Base-by-base conservation (phyloP, 495 filamentous ascomycete genomes). In the Chaetomium tenue region DNA sequence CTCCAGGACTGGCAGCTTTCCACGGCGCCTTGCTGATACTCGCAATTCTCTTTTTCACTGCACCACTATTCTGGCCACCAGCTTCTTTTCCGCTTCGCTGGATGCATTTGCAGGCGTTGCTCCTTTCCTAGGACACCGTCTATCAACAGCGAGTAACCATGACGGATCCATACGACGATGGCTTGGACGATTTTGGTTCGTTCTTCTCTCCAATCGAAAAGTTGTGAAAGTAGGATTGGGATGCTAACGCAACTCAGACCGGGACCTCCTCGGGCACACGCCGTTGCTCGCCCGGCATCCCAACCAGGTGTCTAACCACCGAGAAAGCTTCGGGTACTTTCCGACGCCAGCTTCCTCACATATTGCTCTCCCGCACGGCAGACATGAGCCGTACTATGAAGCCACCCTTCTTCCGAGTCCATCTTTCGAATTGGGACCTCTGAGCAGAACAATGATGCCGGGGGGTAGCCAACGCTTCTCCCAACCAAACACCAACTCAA, bases 151-250 rank as follows among this genome's bases (percentile, higher is more conserved):
- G 12, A 15, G 2, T 7, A 22, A 12, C 25, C 50, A 65, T 65
- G 63, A 57, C 25, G 18, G 23, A 26, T 47, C 37, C 25, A 0
- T 60, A 58, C 54, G 63, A 67, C 20, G 50, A 60, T 28, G 70
- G 62, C 0, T 59, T 75, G 9, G 76, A 78, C 44, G 70, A 77
- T 50, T 77, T 77, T 50, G 75, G 76, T 77, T 63, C 50, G 23
- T 58, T 37, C 57, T 11, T 9, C 8, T 37, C 8, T 2, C 25
- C 40, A 1, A 22, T n/a, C 22, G 5, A 30, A n/a, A 30, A 6
- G 28, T 30, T 30, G 28, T 30, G 40, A 16, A 3, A 16, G n/a
- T n/a, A n/a, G n/a, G n/a, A n/a, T n/a, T 42, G 5, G 33, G 8
- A 37, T 37, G 9, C 33, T 57, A 25, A 57, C 33, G 6, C 20